Percentiles rank a stretch among this genome's conserved stretches.
Conservation (phyloP, 805 yeast species). For the Cyberlindnera maritima region DNA sequence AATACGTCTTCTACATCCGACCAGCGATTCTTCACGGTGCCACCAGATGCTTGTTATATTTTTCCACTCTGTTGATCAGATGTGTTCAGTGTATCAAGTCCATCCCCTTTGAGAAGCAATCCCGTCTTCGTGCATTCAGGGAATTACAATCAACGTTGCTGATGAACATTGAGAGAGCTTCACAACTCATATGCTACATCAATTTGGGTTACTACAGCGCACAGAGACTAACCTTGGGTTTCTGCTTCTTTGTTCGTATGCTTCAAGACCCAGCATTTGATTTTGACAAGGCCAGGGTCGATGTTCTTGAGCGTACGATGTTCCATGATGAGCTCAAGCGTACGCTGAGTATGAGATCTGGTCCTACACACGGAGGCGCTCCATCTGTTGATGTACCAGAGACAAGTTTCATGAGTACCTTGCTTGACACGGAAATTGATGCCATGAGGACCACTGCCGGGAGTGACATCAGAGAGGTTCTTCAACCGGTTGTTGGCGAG, state of each 20-base stretch:
- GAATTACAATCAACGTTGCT: constrained; percentile 1
- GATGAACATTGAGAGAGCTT: background rate
- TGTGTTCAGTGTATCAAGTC: constrained; percentile 3
- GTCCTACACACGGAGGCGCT: background rate
- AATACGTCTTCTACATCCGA: constrained; percentile 5
- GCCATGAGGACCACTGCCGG: constrained; percentile 3
- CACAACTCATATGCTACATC: background rate
- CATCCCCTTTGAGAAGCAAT: background rate
- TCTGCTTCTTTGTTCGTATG: constrained; percentile 14
- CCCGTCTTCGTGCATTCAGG: background rate
- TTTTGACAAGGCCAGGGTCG: constrained; percentile 14
- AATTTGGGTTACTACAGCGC: constrained; percentile 17
- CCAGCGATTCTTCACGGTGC: background rate
- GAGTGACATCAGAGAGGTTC: constrained; percentile 12
- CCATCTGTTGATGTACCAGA: constrained; percentile 18
- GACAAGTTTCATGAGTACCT: constrained; percentile 7
- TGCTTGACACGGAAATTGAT: constrained; percentile 15
- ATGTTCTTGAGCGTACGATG: background rate
- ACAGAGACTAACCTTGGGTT: constrained; percentile 17
- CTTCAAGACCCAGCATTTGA: constrained; percentile 18
- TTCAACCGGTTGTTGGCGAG: constrained; percentile 15
- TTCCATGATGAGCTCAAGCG: background rate
- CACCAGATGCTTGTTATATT: background rate
- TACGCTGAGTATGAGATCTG: background rate
- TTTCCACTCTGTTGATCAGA: constrained; percentile 1